Evolutionary conservation across 2,329 filamentous ascomycete species (phyloP).

Genomic region (Aspergillus proliferans): DNA sequence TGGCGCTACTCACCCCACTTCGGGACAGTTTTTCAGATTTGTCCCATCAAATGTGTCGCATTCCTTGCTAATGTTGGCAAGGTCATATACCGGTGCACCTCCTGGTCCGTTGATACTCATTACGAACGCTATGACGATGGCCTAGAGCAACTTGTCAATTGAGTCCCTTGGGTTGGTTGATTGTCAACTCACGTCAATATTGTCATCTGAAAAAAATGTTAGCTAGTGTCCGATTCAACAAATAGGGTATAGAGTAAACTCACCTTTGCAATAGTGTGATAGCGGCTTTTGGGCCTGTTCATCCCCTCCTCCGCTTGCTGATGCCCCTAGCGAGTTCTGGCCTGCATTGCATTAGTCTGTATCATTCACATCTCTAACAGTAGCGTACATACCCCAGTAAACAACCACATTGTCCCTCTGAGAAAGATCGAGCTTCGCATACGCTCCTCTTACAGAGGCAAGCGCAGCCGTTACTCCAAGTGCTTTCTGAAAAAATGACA

Average conservation of each 20-base stretch:
- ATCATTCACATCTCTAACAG: not conserved
- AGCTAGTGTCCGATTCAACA: constrained; percentile 1
- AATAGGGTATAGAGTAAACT: constrained; percentile 16
- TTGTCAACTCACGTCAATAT: constrained; percentile 17
- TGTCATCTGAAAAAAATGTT: constrained; percentile 17
- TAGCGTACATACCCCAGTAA: constrained; percentile 52
- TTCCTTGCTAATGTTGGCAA: constrained; percentile 57
- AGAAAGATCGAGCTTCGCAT: constrained; percentile 40
- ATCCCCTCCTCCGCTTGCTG: constrained; percentile 30
- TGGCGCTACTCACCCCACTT: constrained; percentile 52
- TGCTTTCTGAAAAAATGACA: constrained; percentile 20
- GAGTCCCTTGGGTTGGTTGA: not conserved
- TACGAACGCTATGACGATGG: constrained; percentile 61
- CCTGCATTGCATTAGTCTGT: constrained; percentile 21
- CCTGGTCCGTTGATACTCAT: constrained; percentile 49
- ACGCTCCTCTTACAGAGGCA: constrained; percentile 24
- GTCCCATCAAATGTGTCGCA: constrained; percentile 57
- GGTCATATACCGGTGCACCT: constrained; percentile 52
- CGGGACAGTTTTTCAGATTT: constrained; percentile 54
- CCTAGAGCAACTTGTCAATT: constrained; percentile 30
- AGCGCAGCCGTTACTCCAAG: constrained; percentile 23
- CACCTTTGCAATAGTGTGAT: constrained; percentile 54
- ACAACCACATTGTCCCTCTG: constrained; percentile 53
- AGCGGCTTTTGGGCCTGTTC: constrained; percentile 48
- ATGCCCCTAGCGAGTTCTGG: constrained; percentile 55